These are phyloP conservation scores for Phytopythium delawarense DNA, from an alignment of 352 stramenopile species.

Conservation along the genomic window DNA sequence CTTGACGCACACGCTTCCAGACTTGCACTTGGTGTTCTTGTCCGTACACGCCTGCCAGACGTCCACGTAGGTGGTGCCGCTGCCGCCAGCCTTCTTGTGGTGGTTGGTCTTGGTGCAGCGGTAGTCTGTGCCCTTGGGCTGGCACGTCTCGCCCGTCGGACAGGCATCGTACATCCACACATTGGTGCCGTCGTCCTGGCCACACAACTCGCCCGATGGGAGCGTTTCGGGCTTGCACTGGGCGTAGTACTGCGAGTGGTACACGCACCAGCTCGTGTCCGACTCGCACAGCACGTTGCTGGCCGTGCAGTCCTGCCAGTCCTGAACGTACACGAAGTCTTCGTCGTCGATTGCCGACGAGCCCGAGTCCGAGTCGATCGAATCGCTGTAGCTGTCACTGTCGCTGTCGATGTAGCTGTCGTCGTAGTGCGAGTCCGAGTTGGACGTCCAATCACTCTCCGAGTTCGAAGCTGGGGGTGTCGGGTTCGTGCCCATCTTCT, in stretches of 20 bases:
- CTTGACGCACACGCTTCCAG: constrained; percentile 14
- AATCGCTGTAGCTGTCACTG: background rate
- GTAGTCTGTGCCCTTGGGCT: constrained; percentile 7
- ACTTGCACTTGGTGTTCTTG: constrained; percentile 10
- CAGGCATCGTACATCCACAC: constrained; percentile 29
- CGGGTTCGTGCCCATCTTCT: constrained; percentile 7
- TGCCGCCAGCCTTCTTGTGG: background rate
- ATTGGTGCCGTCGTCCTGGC: constrained; percentile 23
- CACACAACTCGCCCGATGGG: constrained; percentile 20
- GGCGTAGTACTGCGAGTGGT: constrained; percentile 22
- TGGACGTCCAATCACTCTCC: background rate
- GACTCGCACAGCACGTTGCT: constrained; percentile 12
- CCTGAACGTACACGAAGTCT: constrained; percentile 11
- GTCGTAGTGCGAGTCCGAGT: background rate
- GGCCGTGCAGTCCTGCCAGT: constrained; percentile 16
- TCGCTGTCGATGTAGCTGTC: background rate
- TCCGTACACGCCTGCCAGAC: constrained; percentile 19
- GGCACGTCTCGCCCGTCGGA: constrained; percentile 9
- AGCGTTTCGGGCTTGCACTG: constrained; percentile 30
- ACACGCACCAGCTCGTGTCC: constrained; percentile 13
- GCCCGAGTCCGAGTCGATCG: background rate
- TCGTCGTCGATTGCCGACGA: background rate
- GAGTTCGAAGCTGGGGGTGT: constrained; percentile 3
- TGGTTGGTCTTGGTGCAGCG: constrained; percentile 8
- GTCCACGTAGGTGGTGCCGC: constrained; percentile 4